phyloP scores from a whole-genome alignment of 768 basidiomycete species.

The Daedaleopsis nitida region DNA sequence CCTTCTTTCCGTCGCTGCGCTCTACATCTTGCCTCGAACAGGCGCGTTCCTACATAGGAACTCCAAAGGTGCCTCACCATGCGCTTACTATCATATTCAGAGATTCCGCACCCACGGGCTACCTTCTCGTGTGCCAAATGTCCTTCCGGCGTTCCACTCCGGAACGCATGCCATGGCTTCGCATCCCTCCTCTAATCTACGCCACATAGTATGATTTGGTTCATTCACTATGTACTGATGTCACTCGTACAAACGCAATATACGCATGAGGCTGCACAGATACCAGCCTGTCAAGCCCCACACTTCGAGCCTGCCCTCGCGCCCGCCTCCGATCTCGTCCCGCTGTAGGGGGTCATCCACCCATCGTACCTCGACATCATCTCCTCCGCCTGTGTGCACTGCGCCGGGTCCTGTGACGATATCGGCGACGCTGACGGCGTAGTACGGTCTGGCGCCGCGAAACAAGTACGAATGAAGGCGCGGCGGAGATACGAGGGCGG shows the following conservation, averaged over 20 bases:
- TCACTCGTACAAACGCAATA: slow-evolving; percentile 45
- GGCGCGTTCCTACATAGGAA: too few relatives aligned
- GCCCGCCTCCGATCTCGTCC: slow-evolving; percentile 46
- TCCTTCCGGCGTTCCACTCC: too few relatives aligned
- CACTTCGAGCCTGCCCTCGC: slow-evolving; percentile 58
- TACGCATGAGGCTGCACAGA: slow-evolving; percentile 61
- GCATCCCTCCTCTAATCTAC: not conserved
- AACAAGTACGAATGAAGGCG: slow-evolving; percentile 58
- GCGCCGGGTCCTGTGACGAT: slow-evolving; percentile 32
- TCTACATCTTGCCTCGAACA: too few relatives aligned
- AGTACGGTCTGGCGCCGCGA: slow-evolving; percentile 60
- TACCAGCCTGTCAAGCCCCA: slow-evolving; percentile 91
- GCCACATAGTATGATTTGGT: not conserved
- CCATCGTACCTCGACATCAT: slow-evolving; percentile 30
- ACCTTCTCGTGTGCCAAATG: not conserved
- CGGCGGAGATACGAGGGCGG: slow-evolving; percentile 46
- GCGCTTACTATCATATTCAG: too few relatives aligned
- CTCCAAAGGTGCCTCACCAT: too few relatives aligned
- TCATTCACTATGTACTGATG: not conserved
- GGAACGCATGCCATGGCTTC: not conserved
- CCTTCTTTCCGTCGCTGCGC: too few relatives aligned
- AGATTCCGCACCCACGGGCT: not conserved
- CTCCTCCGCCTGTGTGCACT: slow-evolving; percentile 14
- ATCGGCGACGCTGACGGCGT: slow-evolving; percentile 68
- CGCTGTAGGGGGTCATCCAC: slow-evolving; percentile 36